These are phyloP conservation scores for Colletotrichum sp. DNA, from an alignment of 2,329 filamentous ascomycete genomes.

Conservation along the genomic window DNA sequence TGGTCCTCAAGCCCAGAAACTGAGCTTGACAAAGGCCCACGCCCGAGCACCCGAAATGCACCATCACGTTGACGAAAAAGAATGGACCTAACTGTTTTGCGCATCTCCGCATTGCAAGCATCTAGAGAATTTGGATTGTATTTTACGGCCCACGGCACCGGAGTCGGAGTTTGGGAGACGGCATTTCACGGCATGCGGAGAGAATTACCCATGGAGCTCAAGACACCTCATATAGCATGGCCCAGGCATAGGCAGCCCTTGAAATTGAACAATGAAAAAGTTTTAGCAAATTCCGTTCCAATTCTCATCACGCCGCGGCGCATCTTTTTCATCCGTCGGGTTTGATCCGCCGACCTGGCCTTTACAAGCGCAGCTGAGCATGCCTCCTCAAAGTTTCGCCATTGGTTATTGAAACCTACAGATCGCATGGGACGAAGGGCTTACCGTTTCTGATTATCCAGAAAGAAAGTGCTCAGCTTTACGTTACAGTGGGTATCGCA, in stretches of 20 bases:
- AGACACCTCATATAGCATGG: not conserved
- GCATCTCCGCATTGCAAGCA: not conserved
- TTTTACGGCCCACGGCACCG: not conserved
- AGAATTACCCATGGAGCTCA: not conserved
- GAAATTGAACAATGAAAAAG: not conserved
- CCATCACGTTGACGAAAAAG: not conserved
- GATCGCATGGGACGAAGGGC: not conserved
- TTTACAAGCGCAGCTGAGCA: not conserved
- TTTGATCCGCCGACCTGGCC: not conserved
- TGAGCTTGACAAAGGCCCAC: not conserved
- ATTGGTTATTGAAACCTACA: not conserved
- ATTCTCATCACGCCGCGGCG: too few species aligned
- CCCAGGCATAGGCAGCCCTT: not conserved
- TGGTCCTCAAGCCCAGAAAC: conserved; percentile 34
- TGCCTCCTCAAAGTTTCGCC: not conserved
- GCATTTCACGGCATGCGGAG: not conserved
- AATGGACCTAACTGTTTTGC: not conserved
- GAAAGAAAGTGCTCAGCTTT: not conserved
- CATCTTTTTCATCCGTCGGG: not conserved
- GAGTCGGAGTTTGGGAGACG: not conserved
- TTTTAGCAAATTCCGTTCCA: not conserved
- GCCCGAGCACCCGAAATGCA: too few species aligned
- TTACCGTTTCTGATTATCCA: not conserved
- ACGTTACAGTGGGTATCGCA: not conserved
- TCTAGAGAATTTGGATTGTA: not conserved